Percentiles rank a stretch among this genome's conserved stretches.
phyloP scores from a whole-genome alignment of 768 basidiomycete genomes.

The Clitopilus passeckerianus region DNA sequence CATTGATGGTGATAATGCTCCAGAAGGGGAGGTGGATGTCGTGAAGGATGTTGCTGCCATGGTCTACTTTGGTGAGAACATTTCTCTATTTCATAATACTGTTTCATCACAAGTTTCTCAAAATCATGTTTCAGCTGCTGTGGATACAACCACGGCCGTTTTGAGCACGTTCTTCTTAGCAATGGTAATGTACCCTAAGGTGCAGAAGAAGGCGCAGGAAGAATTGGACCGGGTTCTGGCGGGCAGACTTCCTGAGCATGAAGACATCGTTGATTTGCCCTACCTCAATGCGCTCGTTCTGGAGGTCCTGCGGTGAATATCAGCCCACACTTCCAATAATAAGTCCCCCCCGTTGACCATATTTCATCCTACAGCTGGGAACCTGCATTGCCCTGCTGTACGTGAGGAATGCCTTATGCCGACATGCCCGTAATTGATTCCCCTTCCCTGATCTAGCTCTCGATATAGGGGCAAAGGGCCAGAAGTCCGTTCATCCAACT shows the following conservation, averaged over 20 bases:
- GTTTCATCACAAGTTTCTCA: not conserved
- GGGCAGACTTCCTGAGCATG: constrained; percentile 40
- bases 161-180: constrained; percentile 47
- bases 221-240: constrained; percentile 46
- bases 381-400: too few species aligned
- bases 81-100: not conserved
- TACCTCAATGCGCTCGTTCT: constrained; percentile 44
- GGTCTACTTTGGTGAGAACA: not conserved
- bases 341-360: too few species aligned
- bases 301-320: constrained; percentile 38
- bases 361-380: too few species aligned
- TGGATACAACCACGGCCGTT: constrained; percentile 32
- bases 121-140: not conserved
- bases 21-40: not conserved
- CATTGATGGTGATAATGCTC: too few species aligned
- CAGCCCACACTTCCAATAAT: too few species aligned
- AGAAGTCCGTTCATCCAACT: too few species aligned
- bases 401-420: too few species aligned
- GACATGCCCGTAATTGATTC: too few species aligned
- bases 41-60: not conserved
- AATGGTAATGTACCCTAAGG: constrained; percentile 48
- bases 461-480: too few species aligned
- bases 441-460: too few species aligned
- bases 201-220: constrained; percentile 41
- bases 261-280: constrained; percentile 37